These are phyloP conservation scores for Achaetomiella virescens DNA, from an alignment of 495 filamentous ascomycete species.

Conservation along the genomic window DNA sequence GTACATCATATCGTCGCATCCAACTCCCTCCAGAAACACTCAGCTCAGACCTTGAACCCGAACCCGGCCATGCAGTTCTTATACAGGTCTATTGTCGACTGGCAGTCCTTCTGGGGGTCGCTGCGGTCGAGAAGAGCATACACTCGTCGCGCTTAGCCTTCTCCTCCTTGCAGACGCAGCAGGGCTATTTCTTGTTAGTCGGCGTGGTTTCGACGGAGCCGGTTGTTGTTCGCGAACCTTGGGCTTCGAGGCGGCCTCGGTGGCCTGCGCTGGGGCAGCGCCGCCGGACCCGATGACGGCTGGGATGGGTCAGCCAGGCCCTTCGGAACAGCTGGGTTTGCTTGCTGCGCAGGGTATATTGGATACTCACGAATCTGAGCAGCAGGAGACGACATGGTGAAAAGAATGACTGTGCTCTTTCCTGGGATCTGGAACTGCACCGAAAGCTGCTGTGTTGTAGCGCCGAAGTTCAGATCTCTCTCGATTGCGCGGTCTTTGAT, in stretches of 20 bases:
- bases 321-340: not conserved
- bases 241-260: conserved; percentile 36
- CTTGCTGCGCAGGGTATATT: not conserved
- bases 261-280: conserved; percentile 13
- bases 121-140: conserved; percentile 87
- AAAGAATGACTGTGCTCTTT: not conserved
- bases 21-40: not conserved
- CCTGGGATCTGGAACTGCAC: not conserved
- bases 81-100: conserved; percentile 75
- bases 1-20: conserved; percentile 12
- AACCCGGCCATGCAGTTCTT: conserved; percentile 88
- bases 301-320: conserved; percentile 8
- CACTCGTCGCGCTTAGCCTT: conserved; percentile 92
- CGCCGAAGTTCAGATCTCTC: not conserved
- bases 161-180: conserved; percentile 95
- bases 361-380: conserved; percentile 30
- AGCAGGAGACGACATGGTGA: conserved; percentile 30
- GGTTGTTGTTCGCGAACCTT: conserved; percentile 32
- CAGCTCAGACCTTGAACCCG: conserved; percentile 68
- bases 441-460: not conserved
- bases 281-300: conserved; percentile 27
- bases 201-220: not conserved
- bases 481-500: conserved; percentile 16
- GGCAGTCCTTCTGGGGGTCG: conserved; percentile 74
- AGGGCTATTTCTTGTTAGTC: conserved; percentile 54